phyloP scores from a whole-genome alignment of 352 stramenopile genomes.

The Phytophthora megakarya region DNA sequence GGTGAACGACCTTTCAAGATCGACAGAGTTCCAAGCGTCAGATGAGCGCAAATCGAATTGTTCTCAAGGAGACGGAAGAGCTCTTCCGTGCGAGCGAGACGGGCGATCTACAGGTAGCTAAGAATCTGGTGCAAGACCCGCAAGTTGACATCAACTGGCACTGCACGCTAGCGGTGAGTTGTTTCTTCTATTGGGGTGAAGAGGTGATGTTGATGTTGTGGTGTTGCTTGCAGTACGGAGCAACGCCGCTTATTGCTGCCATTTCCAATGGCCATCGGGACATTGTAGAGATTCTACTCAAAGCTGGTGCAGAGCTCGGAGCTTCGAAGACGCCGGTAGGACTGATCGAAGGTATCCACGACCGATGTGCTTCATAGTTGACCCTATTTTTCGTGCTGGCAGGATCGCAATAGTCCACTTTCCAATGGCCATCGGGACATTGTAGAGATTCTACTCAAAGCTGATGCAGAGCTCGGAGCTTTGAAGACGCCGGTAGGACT shows the following conservation, averaged over 20 bases:
- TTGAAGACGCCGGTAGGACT: slow-evolving; percentile 68
- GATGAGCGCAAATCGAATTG: slow-evolving; percentile 75
- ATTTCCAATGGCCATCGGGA: slow-evolving; percentile 67
- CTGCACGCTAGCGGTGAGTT: slow-evolving; percentile 55
- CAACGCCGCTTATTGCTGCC: slow-evolving; percentile 68
- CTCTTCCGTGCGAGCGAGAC: slow-evolving; percentile 64
- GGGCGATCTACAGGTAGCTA: slow-evolving; percentile 53
- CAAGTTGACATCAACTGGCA: slow-evolving; percentile 77
- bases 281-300: slow-evolving; percentile 59
- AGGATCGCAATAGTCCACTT: too few relatives aligned
- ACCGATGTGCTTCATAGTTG: too few relatives aligned
- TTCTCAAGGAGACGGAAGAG: slow-evolving; percentile 60
- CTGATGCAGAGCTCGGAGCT: slow-evolving; percentile 60
- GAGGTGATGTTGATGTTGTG: background rate
- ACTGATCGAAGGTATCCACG: background rate
- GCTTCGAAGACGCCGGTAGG: slow-evolving; percentile 72
- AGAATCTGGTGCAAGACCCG: slow-evolving; percentile 48
- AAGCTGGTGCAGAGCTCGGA: slow-evolving; percentile 62
- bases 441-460: slow-evolving; percentile 59
- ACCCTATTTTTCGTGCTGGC: too few relatives aligned
- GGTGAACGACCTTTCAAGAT: background rate
- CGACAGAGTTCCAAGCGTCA: background rate
- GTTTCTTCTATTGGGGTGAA: background rate
- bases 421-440: slow-evolving; percentile 60
- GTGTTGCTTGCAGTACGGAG: slow-evolving; percentile 55